Evolutionary conservation across 805 yeast genomes (phyloP), one percentile per base, ranked within the genome.

Genomic region (Debaryomyces maramus): DNA sequence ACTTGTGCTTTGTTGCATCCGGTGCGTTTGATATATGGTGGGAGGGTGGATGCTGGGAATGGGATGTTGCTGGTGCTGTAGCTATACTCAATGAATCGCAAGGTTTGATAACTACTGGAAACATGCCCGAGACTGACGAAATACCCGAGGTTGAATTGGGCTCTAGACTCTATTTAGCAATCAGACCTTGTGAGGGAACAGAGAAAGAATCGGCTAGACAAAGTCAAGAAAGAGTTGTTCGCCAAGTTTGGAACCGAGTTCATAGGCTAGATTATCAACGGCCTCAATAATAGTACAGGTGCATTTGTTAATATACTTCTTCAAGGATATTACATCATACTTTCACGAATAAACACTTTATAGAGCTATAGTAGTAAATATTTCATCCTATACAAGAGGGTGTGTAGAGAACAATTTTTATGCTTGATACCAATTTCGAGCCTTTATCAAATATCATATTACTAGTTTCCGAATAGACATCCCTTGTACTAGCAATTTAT

Each of bases 11-110:
- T 31, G 45, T 45, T 5, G 51, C 49, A 6, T 35, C 49, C 3
- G 49, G 47, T 5, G 45, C 49, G 2, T 45, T 45, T 34, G 49
- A 47, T 26, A 47, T 43, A 6, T 45, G 47, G 42, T 45, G 47
- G 47, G 53, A 45, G 34, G 47, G 44, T 16, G 51, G 54, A 34
- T 39, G 53, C 45, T 44, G 52, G 51, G 45, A 51, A 36, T 42
- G 48, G 48, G 51, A 51, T 40, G 44, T 50, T 14, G 44, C 48
- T 35, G 48, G 46, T 10, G 51, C 46, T 9, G 32, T 44, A 20
- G 38, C 39, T 26, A 44, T 44, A 7, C 44, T 45, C 13, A 43
- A 46, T 27, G 50, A 46, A 23, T 44, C 50, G 7, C 46, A 45
- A n/a, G 51, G 48, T 5, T 30, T 42, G 16, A 21, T 47, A 11